Conservation (phyloP, 2,329 filamentous ascomycete species). For the Exophiala mesophila region DNA sequence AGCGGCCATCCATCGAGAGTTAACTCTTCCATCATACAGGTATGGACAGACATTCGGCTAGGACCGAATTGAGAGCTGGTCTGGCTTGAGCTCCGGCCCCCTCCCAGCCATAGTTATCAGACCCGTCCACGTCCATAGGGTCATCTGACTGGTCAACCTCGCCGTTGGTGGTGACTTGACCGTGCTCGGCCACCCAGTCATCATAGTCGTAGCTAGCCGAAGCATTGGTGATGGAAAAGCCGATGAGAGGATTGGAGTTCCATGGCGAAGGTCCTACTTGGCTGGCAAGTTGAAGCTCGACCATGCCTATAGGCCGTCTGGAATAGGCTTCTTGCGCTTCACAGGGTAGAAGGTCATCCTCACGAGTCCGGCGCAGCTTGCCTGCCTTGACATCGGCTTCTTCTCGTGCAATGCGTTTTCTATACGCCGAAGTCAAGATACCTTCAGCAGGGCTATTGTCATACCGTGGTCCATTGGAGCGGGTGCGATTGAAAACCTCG, state of each 20-base stretch:
- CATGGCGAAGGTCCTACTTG: slow-evolving; percentile 71
- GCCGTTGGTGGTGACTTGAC: slow-evolving; percentile 11
- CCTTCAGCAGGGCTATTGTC: slow-evolving; percentile 63
- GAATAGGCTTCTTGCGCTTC: slow-evolving; percentile 72
- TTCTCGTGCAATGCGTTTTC: slow-evolving; percentile 67
- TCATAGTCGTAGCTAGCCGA: slow-evolving; percentile 75
- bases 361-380: slow-evolving; percentile 66
- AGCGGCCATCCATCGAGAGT: no score
- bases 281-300: slow-evolving; percentile 71
- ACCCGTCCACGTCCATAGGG: slow-evolving; percentile 43
- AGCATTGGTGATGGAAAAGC: slow-evolving; percentile 63
- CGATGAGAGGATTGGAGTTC: slow-evolving; percentile 70
- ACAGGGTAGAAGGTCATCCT: slow-evolving; percentile 69
- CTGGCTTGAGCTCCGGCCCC: slow-evolving; percentile 43
- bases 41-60: slow-evolving; percentile 37
- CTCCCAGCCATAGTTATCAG: slow-evolving; percentile 59
- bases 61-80: slow-evolving; percentile 32
- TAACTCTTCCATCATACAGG: slow-evolving; percentile 13
- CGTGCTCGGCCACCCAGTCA: slow-evolving; percentile 46
- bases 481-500: slow-evolving; percentile 50
- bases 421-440: slow-evolving; percentile 76
- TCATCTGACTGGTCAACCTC: slow-evolving; percentile 18
- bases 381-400: slow-evolving; percentile 69
- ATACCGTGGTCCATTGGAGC: slow-evolving; percentile 50
- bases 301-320: slow-evolving; percentile 67